Conservation (phyloP, 2,329 filamentous ascomycete species). For the Exophiala spinifera region DNA sequence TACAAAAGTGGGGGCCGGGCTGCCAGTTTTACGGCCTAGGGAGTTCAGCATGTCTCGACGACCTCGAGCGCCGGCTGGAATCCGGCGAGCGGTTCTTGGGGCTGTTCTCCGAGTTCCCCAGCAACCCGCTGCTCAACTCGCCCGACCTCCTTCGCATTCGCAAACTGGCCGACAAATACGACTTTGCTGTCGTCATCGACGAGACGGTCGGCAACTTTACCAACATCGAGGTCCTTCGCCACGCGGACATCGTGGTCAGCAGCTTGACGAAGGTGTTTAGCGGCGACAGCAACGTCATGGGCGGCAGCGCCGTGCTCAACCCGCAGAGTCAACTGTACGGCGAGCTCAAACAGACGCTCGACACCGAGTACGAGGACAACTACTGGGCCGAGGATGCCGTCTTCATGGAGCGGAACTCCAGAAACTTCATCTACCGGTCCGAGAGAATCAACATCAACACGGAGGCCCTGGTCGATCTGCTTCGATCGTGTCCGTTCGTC, state of each 20-base stretch:
- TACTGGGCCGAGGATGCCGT: conserved; percentile 93
- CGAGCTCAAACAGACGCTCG: conserved; percentile 64
- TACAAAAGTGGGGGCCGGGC: conserved; percentile 90
- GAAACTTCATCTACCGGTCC: conserved; percentile 81
- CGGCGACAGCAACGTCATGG: conserved; percentile 98
- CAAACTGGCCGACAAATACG: conserved; percentile 72
- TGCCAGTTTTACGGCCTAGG: conserved; percentile 84
- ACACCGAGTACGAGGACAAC: conserved; percentile 73
- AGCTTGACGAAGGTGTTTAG: conserved; percentile 97
- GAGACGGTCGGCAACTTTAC: conserved; percentile 96
- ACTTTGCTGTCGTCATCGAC: conserved; percentile 87
- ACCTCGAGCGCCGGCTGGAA: conserved; percentile 70
- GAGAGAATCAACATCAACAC: conserved; percentile 82
- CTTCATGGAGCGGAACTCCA: conserved; percentile 93
- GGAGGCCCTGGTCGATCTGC: conserved; percentile 73
- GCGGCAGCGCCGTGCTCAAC: conserved; percentile 68
- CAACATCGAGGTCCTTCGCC: conserved; percentile 88
- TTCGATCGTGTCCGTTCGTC: conserved; percentile 62
- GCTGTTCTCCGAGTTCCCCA: conserved; percentile 92
- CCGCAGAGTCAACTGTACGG: conserved; percentile 64
- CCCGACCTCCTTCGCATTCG: conserved; percentile 83
- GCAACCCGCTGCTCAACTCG: conserved; percentile 82
- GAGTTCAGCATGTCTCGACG: conserved; percentile 73
- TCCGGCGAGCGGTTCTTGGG: conserved; percentile 73
- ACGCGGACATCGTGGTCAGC: conserved; percentile 88